Percentiles rank a stretch among this genome's conserved stretches.
phyloP scores from a whole-genome alignment of 1,284 basidiomycete genomes.

The Trichosporon inkin region DNA sequence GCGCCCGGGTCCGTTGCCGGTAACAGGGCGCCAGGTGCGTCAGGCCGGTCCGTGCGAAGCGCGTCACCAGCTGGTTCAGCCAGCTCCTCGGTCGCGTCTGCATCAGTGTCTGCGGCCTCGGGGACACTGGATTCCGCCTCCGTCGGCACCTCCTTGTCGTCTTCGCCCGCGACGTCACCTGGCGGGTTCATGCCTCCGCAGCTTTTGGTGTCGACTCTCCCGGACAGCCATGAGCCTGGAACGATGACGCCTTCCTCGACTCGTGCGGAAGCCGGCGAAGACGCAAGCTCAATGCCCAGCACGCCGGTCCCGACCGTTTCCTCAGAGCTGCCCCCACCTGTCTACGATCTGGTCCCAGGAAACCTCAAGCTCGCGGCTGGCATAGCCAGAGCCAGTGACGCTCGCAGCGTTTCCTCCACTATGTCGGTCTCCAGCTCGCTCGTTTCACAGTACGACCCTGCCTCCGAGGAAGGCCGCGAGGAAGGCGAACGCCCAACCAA shows the following conservation, averaged over 20 bases:
- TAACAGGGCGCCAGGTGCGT: neutral
- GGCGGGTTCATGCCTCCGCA: slow-evolving; percentile 27
- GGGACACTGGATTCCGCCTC: slow-evolving; percentile 29
- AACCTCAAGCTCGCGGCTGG: slow-evolving; percentile 37
- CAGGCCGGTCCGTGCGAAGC: slow-evolving; percentile 20
- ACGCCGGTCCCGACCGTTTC: slow-evolving; percentile 34
- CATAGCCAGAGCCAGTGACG: slow-evolving; percentile 15
- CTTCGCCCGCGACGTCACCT: slow-evolving; percentile 30
- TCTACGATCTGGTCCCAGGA: slow-evolving; percentile 36
- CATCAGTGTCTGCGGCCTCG: slow-evolving; percentile 15
- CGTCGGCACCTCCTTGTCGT: slow-evolving; percentile 33
- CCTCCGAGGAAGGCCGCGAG: slow-evolving; percentile 13
- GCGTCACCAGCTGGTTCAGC: slow-evolving; percentile 36
- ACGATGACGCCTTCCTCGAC: slow-evolving; percentile 45
- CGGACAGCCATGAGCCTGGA: slow-evolving; percentile 26
- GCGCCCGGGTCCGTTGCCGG: slow-evolving; percentile 8
- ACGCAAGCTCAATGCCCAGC: slow-evolving; percentile 33
- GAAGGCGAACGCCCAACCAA: slow-evolving; percentile 31
- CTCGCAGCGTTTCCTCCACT: slow-evolving; percentile 14
- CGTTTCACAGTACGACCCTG: slow-evolving; percentile 34
- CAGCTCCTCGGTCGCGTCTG: slow-evolving; percentile 7
- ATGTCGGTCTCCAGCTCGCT: slow-evolving; percentile 33
- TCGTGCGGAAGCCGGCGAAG: slow-evolving; percentile 43
- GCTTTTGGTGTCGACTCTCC: slow-evolving; percentile 34
- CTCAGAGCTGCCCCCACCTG: slow-evolving; percentile 30